Evolutionary conservation across 768 basidiomycete genomes (phyloP), one percentile per base, ranked within the genome.

Genomic region (Lactarius hatsudake): DNA sequence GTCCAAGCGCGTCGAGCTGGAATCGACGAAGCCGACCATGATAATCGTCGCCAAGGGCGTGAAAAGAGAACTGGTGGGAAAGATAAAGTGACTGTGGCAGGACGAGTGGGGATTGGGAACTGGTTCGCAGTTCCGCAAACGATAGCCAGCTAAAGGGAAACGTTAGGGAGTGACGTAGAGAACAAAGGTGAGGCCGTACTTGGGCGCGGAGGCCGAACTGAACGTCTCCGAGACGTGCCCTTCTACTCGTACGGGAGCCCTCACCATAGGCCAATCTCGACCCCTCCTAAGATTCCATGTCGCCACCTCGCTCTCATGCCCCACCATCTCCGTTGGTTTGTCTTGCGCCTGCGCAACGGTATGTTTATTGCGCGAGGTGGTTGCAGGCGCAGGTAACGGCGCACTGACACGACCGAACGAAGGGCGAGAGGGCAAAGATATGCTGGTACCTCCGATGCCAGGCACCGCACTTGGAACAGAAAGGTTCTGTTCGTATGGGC

Each of bases 61-160:
- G 83, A 80, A 96, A 96, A 13, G 87, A 81, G 74, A 96, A 93
- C 67, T 96, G 93, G 70, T 93, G 91, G 0, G 87, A 86, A 20
- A 93, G 86, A 76, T 96, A 96, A 36, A 97, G 82, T 0, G 91
- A 82, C 0, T 87, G 83, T 2, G 93, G 90, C 0, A 91, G 81
- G 42, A 92, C 79, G 2, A 76, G 79, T 0, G 82, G 79, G 1
- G 87, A 85, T 5, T 77, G 80, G 1, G 89, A 86, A 73, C 76
- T 86, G 0, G 92, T 93, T 59, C 90, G 89, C 5, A 96, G 83
- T 74, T 97, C 95, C 0, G 92, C 93, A 53, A 88, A 86, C 0
- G 93, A 83, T 5, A 96, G 82, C 77, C 84, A 88, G 69, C 89
- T 92, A 65, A 42, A 45, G 36, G 13, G 42, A 58, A 28, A 20